Conservation (phyloP, 257 asterid species). For the Schizonepeta tenuifolia region DNA sequence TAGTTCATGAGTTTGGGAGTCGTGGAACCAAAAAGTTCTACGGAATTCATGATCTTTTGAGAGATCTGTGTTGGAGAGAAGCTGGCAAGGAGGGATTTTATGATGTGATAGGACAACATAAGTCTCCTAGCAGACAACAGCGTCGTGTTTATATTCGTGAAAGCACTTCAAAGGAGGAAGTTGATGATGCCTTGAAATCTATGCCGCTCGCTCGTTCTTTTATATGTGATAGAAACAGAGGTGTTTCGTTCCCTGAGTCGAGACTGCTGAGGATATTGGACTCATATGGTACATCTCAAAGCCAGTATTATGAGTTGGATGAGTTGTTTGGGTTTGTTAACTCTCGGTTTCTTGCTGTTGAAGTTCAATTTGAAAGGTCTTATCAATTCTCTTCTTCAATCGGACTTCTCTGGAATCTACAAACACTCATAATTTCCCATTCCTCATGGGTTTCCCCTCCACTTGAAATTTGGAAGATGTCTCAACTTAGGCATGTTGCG, state of each 20-base stretch:
- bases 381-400: neutral
- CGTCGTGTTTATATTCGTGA: neutral
- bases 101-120: neutral
- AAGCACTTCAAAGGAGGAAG: neutral
- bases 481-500: conserved; percentile 18
- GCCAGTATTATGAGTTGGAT: neutral
- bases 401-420: conserved; percentile 11
- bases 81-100: neutral
- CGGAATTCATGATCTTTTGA: neutral
- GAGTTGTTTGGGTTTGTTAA: conserved; percentile 3
- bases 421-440: neutral
- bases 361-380: neutral
- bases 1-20: neutral
- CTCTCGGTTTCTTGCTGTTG: conserved; percentile 1
- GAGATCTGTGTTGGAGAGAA: neutral
- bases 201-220: conserved; percentile 10
- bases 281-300: neutral
- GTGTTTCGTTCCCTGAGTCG: no score
- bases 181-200: neutral
- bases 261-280: conserved; percentile 6
- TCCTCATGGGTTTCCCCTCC: neutral
- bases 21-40: neutral
- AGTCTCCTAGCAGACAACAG: no score
- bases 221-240: neutral
- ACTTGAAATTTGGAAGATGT: conserved; percentile 8